Evolutionary conservation across 805 yeast genomes (phyloP).

Genomic region (Candida qinlingensis): DNA sequence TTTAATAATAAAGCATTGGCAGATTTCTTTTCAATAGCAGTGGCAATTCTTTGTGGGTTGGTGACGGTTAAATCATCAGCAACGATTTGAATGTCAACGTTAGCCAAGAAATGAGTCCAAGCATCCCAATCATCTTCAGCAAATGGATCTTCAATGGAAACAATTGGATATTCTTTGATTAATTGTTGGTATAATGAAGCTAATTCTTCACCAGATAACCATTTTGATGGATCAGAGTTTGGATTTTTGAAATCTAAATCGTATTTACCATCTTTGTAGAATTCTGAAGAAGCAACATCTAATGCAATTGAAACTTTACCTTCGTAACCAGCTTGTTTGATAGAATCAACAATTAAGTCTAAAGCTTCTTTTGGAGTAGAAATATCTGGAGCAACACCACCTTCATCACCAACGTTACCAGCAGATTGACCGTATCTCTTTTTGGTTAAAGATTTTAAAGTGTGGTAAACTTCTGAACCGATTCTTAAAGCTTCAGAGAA

Average conservation of each 20-base stretch:
- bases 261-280: constrained; percentile 94
- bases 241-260: constrained; percentile 99
- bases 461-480: constrained; percentile 98
- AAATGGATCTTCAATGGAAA: constrained; percentile 97
- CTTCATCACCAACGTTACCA: constrained; percentile 99
- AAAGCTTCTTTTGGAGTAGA: constrained; percentile 95
- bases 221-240: constrained; percentile 80
- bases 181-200: constrained; percentile 78
- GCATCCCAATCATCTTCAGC: constrained; percentile 99
- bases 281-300: constrained; percentile 97
- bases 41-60: constrained; percentile 90
- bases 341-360: constrained; percentile 87
- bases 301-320: constrained; percentile 90
- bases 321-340: constrained; percentile 90
- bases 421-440: constrained; percentile 96
- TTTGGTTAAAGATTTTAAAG: constrained; percentile 87
- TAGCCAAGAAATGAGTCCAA: constrained; percentile 83
- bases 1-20: constrained; percentile 92
- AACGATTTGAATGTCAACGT: constrained; percentile 80
- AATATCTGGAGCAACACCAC: constrained; percentile 99
- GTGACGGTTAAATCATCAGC: constrained; percentile 99
- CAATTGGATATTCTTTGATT: constrained; percentile 91
- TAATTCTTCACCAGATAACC: constrained; percentile 85
- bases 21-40: constrained; percentile 94
- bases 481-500: constrained; percentile 96